Evolutionary conservation across 2,329 filamentous ascomycete species (phyloP).

Genomic region (Cladophialophora yegresii): DNA sequence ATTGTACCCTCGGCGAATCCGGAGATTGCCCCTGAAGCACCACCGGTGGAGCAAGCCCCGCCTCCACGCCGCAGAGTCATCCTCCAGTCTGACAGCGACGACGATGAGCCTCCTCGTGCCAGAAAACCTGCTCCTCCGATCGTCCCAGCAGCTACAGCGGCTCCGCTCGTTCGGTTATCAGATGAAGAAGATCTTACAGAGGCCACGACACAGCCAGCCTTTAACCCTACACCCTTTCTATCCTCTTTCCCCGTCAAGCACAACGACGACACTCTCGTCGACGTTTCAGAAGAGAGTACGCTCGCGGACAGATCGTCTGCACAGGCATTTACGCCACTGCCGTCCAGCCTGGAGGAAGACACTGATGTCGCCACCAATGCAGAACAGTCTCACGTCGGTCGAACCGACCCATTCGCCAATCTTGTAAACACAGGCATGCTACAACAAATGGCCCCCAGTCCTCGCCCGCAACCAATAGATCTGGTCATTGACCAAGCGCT

Average conservation of each 20-base stretch:
- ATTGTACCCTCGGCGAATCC: constrained; percentile 31
- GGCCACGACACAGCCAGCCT: background rate
- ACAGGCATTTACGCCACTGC: background rate
- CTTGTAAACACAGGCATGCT: background rate
- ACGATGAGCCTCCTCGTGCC: constrained; percentile 11
- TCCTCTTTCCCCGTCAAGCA: background rate
- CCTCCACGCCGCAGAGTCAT: constrained; percentile 26
- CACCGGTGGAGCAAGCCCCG: constrained; percentile 21
- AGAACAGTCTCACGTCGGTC: background rate
- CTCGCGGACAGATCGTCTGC: background rate
- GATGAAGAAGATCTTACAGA: constrained; percentile 15
- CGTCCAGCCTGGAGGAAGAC: background rate
- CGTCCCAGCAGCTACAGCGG: background rate
- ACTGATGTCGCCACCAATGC: background rate
- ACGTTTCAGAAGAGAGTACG: background rate
- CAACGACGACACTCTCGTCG: background rate
- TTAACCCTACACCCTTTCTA: background rate
- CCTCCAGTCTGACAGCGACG: constrained; percentile 31
- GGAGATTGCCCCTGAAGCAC: constrained; percentile 26
- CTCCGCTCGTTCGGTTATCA: background rate
- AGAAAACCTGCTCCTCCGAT: background rate
- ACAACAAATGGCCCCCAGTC: background rate
- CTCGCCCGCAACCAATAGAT: background rate
- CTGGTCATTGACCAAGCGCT: background rate
- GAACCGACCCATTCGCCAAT: background rate